Base-by-base conservation (phyloP, 352 stramenopile genomes). In the Globisporangium yorkense region DNA sequence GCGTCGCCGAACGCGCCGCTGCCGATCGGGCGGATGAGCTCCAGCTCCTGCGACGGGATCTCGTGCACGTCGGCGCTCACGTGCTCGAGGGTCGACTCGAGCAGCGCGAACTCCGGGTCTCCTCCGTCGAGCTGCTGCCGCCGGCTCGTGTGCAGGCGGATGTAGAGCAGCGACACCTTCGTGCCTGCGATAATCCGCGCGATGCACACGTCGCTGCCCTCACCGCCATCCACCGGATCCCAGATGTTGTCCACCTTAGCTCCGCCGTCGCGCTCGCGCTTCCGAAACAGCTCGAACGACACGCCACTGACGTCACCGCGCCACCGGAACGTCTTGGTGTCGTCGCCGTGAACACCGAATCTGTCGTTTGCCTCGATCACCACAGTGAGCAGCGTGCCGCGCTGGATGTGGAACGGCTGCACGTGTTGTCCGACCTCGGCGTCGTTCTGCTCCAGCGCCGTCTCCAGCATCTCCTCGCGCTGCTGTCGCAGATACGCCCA, bases 401-500 rank as follows among this genome's bases (percentile, higher is more conserved):
- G 65, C 16, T 75, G 59, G 27, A 90, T 75, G 24, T 74, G 58
- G 56, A 88, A 61, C 9, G 78, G 70, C 45, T 84, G 72, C 12
- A 83, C 59, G n/a, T 74, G 75, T 24, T 72, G 65, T 8, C 60
- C 78, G 21, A 64, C 70, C 54, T 88, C 78, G 1, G 65, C 57
- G 13, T 86, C 74, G 44, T 78, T 85, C 10, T 68, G 55, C 44
- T 87, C 75, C 0, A 84, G 57, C 9, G 81, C 78, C 3, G 62
- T 70, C 49, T 86, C 78, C 20, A 88, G 64, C 81, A 91, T 88
- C 37, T 71, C 72, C 16, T 61, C 67, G 2, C 81, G 69, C 29
- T 91, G 81, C 47, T 84, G 77, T 7, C 78, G 75, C 13, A 87
- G 45, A 44, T 88, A 91, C 5, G 73, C 78, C 81, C 81, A 91